phyloP scores from a whole-genome alignment of 2,329 filamentous ascomycete species.

The Ophiostoma piceae region DNA sequence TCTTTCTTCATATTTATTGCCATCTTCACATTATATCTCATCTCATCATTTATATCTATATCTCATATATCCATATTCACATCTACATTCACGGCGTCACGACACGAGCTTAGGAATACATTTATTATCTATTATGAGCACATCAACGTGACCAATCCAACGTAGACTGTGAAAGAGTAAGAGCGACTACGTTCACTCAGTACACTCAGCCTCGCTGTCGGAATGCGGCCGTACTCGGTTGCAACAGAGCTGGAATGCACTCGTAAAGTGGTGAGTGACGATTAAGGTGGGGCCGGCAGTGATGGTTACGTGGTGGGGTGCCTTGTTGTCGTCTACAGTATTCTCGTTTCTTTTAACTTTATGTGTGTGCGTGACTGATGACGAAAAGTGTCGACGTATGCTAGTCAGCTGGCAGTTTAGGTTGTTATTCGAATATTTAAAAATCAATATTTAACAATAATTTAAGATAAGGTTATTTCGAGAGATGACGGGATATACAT shows the following conservation, averaged over 20 bases:
- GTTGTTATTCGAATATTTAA: too few relatives aligned
- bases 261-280: neutral
- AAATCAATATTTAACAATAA: too few relatives aligned
- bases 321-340: neutral
- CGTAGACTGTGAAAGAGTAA: neutral
- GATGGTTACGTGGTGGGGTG: neutral
- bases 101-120: slow-evolving; percentile 6
- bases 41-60: neutral
- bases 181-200: neutral
- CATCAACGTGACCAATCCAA: too few relatives aligned
- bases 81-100: neutral
- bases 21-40: neutral
- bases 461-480: too few relatives aligned
- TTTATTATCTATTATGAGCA: neutral
- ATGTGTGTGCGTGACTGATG: neutral
- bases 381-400: too few relatives aligned
- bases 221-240: neutral
- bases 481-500: too few relatives aligned
- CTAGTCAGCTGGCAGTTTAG: too few relatives aligned
- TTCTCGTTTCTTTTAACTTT: neutral
- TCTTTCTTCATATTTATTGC: neutral
- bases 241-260: neutral
- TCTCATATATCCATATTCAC: neutral
- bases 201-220: neutral
- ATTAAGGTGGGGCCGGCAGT: neutral